Conservation (phyloP, 2,329 filamentous ascomycete species). For the Teratosphaeria gauchensis region DNA sequence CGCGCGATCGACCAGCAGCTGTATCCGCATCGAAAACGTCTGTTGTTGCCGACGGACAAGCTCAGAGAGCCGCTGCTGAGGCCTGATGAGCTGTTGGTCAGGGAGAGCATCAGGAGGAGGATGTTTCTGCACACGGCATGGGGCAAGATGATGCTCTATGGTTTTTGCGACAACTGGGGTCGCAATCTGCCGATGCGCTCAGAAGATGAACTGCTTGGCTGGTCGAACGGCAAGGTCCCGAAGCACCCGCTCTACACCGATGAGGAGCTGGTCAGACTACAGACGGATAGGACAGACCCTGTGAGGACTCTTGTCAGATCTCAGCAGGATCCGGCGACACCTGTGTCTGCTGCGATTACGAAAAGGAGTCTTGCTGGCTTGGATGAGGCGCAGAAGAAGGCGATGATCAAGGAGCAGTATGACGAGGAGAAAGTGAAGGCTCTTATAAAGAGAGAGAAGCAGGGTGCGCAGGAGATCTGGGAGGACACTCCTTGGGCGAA, state of each 20-base stretch:
- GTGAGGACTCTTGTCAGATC: not conserved
- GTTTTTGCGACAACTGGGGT: slow-evolving; percentile 24
- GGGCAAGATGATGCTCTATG: slow-evolving; percentile 52
- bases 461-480: not conserved
- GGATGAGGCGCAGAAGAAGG: not conserved
- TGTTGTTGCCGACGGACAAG: slow-evolving; percentile 6
- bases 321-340: not conserved
- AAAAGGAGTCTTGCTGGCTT: not conserved
- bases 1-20: slow-evolving; percentile 5
- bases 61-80: slow-evolving; percentile 33
- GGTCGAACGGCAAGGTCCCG: slow-evolving; percentile 4
- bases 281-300: not conserved
- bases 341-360: not conserved
- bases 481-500: not conserved
- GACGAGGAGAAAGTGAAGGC: not conserved
- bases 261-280: not conserved
- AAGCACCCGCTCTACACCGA: slow-evolving; percentile 1
- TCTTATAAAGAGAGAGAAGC: not conserved
- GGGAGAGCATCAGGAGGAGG: slow-evolving; percentile 45
- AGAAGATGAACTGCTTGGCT: slow-evolving; percentile 5
- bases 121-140: slow-evolving; percentile 47
- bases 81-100: slow-evolving; percentile 50
- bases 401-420: not conserved
- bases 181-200: slow-evolving; percentile 3
- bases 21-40: slow-evolving; percentile 7